Percentiles rank a stretch among this genome's conserved stretches.
These are phyloP conservation scores for Akanthomyces uredinophilus DNA, from an alignment of 2,329 filamentous ascomycete species.

Conservation along the genomic window DNA sequence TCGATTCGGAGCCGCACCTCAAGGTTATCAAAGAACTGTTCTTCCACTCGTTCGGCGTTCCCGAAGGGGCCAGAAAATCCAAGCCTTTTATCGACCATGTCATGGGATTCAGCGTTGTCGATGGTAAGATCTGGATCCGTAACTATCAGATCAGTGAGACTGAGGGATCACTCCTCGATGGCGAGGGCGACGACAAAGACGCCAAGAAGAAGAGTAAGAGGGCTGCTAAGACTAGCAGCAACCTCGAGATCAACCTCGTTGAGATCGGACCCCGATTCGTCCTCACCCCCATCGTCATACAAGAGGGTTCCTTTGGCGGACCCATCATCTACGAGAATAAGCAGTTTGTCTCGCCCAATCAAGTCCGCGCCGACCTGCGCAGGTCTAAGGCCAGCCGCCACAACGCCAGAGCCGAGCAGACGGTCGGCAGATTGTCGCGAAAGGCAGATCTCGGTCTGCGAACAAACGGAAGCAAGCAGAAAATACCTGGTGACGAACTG, in stretches of 20 bases:
- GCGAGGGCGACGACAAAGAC: constrained; percentile 39
- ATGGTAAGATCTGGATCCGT: constrained; percentile 93
- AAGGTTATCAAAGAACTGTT: constrained; percentile 85
- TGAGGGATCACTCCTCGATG: constrained; percentile 51
- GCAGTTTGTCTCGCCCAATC: constrained; percentile 94
- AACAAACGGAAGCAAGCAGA: constrained; percentile 57
- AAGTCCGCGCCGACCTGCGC: constrained; percentile 77
- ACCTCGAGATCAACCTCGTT: constrained; percentile 74
- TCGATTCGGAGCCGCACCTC: constrained; percentile 76
- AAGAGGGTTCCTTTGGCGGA: constrained; percentile 91
- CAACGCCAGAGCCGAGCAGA: constrained; percentile 68
- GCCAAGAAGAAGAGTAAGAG: constrained; percentile 32
- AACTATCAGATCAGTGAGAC: constrained; percentile 91
- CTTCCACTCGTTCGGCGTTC: constrained; percentile 85
- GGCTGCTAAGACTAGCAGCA: constrained; percentile 61
- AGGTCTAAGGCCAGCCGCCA: constrained; percentile 72
- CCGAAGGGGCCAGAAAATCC: constrained; percentile 77
- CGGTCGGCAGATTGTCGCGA: constrained; percentile 67
- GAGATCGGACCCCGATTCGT: constrained; percentile 95
- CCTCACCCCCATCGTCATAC: constrained; percentile 87
- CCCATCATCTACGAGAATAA: constrained; percentile 98
- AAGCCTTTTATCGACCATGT: constrained; percentile 97
- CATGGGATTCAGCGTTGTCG: constrained; percentile 84
- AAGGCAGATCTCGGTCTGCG: constrained; percentile 71
- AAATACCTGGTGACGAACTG: constrained; percentile 58